Base-by-base conservation (phyloP, 495 filamentous ascomycete genomes). In the Xylaria longipes region DNA sequence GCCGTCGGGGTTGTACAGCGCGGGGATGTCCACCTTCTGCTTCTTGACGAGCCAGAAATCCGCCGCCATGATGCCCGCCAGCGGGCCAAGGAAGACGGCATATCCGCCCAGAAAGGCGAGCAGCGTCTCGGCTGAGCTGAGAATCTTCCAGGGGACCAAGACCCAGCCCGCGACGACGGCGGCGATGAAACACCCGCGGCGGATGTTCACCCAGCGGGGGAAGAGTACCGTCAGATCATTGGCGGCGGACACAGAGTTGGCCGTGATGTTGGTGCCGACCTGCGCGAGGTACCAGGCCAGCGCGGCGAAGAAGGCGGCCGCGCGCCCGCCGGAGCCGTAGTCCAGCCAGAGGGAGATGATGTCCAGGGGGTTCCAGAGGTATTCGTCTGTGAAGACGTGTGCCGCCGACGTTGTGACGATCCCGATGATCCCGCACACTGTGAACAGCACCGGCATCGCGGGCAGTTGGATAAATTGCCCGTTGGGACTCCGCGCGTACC, bases 31-130 rank as follows among this genome's bases (percentile, higher is more conserved):
- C 73, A 91, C 89, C 54, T 86, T 83, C 41, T 83, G 76, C n/a
- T 74, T 76, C 72, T 92, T 89, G 20, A 93, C 78, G 63, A 91
- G 75, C 90, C 90, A 93, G 78, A 87, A 93, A 74, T 94, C 91
- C 22, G 85, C 84, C 0, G 87, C 81, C 81, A 94, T 88, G 69
- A 93, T 90, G 15, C 87, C 88, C 12, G 87, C 89, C 57, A 94
- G 89, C 0, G 91, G 91, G 0, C 87, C 91, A 3, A 93, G 83
- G 81, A 94, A 93, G 43, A 93, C 86, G 20, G 87, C 85, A 65
- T 90, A 90, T 1, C 87, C 88, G 25, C 85, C 84, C 82, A 91
- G 87, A 77, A 91, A 91, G 41, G 83, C 84, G 11, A 91, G 83
- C 76, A 91, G 87, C 1, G 82, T 87, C 20, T 78, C 74, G 20